These are phyloP conservation scores for Sodiomyces alkalinus DNA, from an alignment of 2,329 filamentous ascomycete genomes.

Conservation along the genomic window DNA sequence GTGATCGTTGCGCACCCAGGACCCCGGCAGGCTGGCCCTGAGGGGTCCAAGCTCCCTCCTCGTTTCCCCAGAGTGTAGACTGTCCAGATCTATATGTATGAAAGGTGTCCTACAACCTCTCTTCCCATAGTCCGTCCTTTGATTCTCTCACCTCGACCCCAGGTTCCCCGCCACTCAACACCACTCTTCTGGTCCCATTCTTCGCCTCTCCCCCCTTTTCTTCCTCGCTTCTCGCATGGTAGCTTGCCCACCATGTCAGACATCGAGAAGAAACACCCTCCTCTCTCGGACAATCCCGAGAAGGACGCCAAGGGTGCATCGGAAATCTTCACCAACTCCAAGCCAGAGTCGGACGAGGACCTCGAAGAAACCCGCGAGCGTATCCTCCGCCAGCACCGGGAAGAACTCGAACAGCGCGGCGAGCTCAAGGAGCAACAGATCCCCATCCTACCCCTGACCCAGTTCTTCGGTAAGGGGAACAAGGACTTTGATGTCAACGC, in stretches of 20 bases:
- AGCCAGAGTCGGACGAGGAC: constrained; percentile 2
- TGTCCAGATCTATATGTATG: neutral
- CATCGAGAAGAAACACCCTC: constrained; percentile 1
- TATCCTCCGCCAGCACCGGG: constrained; percentile 6
- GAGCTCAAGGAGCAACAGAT: constrained; percentile 10
- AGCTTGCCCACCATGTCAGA: neutral
- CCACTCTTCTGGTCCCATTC: neutral
- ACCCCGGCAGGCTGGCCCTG: neutral
- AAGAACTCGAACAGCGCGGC: constrained; percentile 1
- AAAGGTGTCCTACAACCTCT: neutral
- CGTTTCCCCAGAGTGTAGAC: neutral
- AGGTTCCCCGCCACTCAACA: neutral
- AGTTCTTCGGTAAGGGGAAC: constrained; percentile 10
- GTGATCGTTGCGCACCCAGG: too few relatives aligned
- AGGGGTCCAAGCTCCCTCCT: neutral
- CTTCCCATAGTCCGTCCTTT: neutral
- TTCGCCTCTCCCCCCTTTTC: neutral
- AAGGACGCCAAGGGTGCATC: neutral
- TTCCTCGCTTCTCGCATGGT: neutral
- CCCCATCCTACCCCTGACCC: constrained; percentile 11
- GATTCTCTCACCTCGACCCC: too few relatives aligned
- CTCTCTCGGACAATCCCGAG: neutral
- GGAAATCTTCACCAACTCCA: neutral
- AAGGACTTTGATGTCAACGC: constrained; percentile 8
- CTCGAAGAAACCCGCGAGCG: constrained; percentile 3